Conservation (phyloP, 1,284 basidiomycete genomes). For the Cutaneotrichosporon cutaneum region DNA sequence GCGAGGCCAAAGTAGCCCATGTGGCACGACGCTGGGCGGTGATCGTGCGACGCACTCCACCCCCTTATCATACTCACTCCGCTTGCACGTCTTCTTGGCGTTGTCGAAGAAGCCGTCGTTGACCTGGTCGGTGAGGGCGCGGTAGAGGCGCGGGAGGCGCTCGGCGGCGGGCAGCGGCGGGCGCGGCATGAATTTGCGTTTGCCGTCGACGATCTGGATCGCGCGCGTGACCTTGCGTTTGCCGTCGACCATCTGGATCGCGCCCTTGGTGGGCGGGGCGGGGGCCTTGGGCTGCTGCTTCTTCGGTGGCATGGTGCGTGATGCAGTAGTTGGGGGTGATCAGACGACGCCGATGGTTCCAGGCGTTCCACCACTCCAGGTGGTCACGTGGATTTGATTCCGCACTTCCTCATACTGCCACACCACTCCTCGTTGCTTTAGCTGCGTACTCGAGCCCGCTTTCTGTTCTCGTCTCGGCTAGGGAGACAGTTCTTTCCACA, state of each 20-base stretch:
- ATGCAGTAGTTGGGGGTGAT: background rate
- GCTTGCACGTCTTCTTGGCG: constrained; percentile 83
- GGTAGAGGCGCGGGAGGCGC: constrained; percentile 68
- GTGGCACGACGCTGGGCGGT: background rate
- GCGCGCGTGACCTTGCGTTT: constrained; percentile 16
- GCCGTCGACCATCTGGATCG: constrained; percentile 6
- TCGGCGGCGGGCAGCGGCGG: constrained; percentile 61
- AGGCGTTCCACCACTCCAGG: background rate
- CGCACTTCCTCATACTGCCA: background rate
- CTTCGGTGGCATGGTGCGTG: constrained; percentile 13
- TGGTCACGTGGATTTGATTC: background rate
- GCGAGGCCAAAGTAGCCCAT: too few species aligned
- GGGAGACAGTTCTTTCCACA: too few species aligned
- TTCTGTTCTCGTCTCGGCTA: too few species aligned
- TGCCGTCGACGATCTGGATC: constrained; percentile 8
- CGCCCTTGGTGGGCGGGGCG: background rate
- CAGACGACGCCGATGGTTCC: background rate
- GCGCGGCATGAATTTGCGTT: constrained; percentile 52
- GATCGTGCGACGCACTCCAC: too few species aligned
- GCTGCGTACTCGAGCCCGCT: too few species aligned
- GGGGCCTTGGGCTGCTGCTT: constrained; percentile 3
- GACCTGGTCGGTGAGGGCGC: constrained; percentile 75
- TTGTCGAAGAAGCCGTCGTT: constrained; percentile 76
- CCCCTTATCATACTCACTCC: too few species aligned
- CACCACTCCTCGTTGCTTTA: too few species aligned